Evolutionary conservation across 345 rosid genomes (phyloP).

Genomic region (Pistacia integerrima): DNA sequence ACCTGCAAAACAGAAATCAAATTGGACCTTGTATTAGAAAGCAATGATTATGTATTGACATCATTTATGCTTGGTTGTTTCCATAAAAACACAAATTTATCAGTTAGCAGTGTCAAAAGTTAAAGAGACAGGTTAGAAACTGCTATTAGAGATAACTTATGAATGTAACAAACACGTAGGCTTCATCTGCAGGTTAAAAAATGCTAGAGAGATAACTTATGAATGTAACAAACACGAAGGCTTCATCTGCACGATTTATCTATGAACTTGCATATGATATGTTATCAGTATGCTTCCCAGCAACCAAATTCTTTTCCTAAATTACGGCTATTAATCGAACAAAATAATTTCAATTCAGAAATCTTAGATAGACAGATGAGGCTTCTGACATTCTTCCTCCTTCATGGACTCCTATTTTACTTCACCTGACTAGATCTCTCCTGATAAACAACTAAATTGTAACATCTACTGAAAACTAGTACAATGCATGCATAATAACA

Average conservation of each 20-base stretch:
- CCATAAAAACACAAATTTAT: not conserved
- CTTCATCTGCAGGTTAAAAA: not conserved
- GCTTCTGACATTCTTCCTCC: not conserved
- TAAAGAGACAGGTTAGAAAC: not conserved
- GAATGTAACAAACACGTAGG: not conserved
- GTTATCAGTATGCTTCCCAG: not conserved
- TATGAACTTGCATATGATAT: not conserved
- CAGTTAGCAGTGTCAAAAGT: not conserved
- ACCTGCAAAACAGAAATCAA: constrained; percentile 47
- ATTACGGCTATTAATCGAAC: not conserved
- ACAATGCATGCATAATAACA: too few relatives aligned
- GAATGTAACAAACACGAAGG: not conserved
- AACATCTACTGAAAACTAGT: too few relatives aligned
- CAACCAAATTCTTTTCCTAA: not conserved
- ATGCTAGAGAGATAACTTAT: not conserved
- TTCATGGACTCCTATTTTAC: too few relatives aligned
- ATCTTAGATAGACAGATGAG: not conserved
- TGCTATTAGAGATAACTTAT: not conserved
- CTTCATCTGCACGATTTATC: not conserved
- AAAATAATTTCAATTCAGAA: not conserved
- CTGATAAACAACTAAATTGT: not conserved
- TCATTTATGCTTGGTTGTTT: not conserved
- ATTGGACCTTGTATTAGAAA: not conserved
- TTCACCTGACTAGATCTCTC: not conserved
- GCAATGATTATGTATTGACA: not conserved